phyloP scores from a whole-genome alignment of 164 flowering plant species.

The Liriodendron chinense region DNA sequence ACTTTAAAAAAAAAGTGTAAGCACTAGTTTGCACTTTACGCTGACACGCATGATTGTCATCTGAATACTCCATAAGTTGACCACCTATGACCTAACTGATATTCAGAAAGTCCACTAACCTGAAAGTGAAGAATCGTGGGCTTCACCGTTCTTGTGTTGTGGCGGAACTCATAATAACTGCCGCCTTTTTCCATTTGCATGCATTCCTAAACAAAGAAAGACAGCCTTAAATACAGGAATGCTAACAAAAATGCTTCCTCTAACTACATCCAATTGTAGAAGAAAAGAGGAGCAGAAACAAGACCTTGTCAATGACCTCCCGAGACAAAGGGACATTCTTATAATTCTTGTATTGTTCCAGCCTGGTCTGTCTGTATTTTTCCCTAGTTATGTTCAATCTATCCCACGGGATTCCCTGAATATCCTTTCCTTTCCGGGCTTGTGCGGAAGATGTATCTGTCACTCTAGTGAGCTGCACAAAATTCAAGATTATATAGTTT shows the following conservation, averaged over 20 bases:
- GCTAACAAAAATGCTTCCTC: neutral
- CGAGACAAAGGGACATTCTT: constrained; percentile 57
- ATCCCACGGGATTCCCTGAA: constrained; percentile 79
- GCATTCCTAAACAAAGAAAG: constrained; percentile 37
- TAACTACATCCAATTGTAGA: no score
- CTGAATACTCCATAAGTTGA: no score
- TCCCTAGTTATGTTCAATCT: constrained; percentile 56
- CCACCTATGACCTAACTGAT: no score
- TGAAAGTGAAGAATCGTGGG: constrained; percentile 78
- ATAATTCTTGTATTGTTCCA: constrained; percentile 65
- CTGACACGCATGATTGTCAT: no score
- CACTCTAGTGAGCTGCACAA: constrained; percentile 46
- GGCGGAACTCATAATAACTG: constrained; percentile 47
- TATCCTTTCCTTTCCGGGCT: constrained; percentile 66
- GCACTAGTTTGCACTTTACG: no score
- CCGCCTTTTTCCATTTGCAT: constrained; percentile 48
- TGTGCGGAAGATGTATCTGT: constrained; percentile 64
- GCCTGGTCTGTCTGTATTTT: constrained; percentile 53
- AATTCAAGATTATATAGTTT: neutral
- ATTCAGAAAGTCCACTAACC: constrained; percentile 27
- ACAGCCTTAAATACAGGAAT: neutral
- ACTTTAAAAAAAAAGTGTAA: no score
- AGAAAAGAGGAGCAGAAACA: neutral
- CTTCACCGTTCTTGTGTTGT: constrained; percentile 63
- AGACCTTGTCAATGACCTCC: constrained; percentile 51